Evolutionary conservation across 2,329 filamentous ascomycete species (phyloP), one percentile per base, ranked within the genome.

Genomic region (Ophiostoma australiae): DNA sequence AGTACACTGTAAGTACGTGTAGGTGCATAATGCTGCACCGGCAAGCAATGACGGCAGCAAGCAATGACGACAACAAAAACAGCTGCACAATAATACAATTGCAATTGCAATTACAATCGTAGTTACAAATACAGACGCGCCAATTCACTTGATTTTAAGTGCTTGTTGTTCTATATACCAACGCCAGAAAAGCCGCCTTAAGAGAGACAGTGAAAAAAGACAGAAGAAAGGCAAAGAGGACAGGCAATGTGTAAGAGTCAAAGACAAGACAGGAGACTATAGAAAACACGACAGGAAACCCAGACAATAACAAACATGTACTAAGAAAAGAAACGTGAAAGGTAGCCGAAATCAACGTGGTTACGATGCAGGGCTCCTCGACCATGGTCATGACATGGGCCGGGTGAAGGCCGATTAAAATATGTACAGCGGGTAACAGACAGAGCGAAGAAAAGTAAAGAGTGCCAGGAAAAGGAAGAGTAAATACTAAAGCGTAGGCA

Each of bases 301-400:
- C 10, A 27, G 23, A 58, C 4, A 58, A 23, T 11, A 7, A 27
- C n/a, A 58, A n/a, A 48, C 20, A 48, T 48, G 2, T 48, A 48
- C n/a, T 48, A 48, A 48, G 15, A 48, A 48, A 48, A n/a, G 17
- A 48, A 48, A 48, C 52, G 52, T 58, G n/a, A 58, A n/a, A 58
- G 52, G 52, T 58, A 58, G n/a, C 52, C 52, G 44, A 31, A 13
- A 27, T 58, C 52, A 58, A 58, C 23, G 23, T 8, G 11, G 23
- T 63, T 4, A 15, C 61, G 17, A 37, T 31, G 58, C 61, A 23
- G 20, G 17, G 13, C 33, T 37, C 61, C 61, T 65, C 61, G 33
- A 37, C 31, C 5, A 65, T n/a, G 58, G 58, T 63, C 58, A 33
- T 63, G 23, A 63, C 58, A 35, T 17, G 17, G 58, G 23, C 27